Percentiles rank a stretch among this genome's conserved stretches.
Evolutionary conservation across 805 yeast genomes (phyloP).

Genomic region (Hanseniaspora lindneri): DNA sequence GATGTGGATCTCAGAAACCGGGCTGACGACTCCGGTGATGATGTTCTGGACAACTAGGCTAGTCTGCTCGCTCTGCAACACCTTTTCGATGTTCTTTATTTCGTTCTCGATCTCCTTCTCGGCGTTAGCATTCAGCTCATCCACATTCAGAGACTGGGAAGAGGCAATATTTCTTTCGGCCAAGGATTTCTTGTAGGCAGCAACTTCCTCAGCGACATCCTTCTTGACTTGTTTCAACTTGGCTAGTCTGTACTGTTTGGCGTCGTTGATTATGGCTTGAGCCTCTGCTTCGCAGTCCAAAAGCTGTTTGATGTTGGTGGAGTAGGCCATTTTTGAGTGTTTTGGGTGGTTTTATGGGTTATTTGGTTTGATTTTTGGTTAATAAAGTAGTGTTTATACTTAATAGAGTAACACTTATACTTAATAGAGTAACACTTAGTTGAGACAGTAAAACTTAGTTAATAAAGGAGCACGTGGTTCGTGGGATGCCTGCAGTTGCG

Average conservation of each 20-base stretch:
- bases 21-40: conserved; percentile 33
- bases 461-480: too few species aligned
- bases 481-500: too few species aligned
- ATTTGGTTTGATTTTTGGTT: too few species aligned
- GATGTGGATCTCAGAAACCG: conserved; percentile 72
- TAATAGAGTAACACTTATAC: too few species aligned
- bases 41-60: conserved; percentile 72
- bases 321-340: conserved; percentile 29
- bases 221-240: conserved; percentile 87
- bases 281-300: conserved; percentile 86
- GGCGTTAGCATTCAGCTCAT: conserved; percentile 55
- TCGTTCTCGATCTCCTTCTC: conserved; percentile 61
- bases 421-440: too few species aligned
- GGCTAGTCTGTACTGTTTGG: conserved; percentile 67
- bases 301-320: conserved; percentile 20
- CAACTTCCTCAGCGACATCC: conserved; percentile 85
- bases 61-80: conserved; percentile 49
- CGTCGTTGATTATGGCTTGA: conserved; percentile 87
- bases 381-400: too few species aligned
- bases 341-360: too few species aligned
- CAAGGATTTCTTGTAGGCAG: conserved; percentile 51
- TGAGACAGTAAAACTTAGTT: too few species aligned
- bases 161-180: conserved; percentile 23
- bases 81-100: conserved; percentile 52
- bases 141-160: conserved; percentile 71